Conservation (phyloP, 305 asterid species). For the Fraxinus latifolia region DNA sequence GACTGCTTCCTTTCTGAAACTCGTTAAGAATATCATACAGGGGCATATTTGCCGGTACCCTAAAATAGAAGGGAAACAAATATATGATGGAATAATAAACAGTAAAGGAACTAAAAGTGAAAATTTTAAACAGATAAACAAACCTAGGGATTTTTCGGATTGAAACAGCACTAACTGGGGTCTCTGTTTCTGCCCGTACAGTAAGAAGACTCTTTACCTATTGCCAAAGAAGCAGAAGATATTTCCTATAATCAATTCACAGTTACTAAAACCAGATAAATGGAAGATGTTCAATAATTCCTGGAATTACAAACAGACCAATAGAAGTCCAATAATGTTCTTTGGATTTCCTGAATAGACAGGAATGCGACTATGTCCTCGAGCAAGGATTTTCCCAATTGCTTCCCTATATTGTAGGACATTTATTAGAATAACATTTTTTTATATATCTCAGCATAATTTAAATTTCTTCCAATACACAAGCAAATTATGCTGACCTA, state of each 20-base stretch:
- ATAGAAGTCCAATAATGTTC: constrained; percentile 89
- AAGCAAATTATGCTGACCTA: not conserved
- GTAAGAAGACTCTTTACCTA: constrained; percentile 95
- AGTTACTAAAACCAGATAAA: constrained; percentile 1
- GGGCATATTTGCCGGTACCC: constrained; percentile 96
- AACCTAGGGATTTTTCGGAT: constrained; percentile 94
- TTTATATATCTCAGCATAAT: not conserved
- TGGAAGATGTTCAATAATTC: constrained; percentile 5
- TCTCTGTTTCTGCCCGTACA: constrained; percentile 86
- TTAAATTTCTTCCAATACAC: not conserved
- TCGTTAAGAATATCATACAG: constrained; percentile 92
- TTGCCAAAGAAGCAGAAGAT: constrained; percentile 18
- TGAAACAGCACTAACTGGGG: constrained; percentile 92
- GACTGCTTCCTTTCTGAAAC: constrained; percentile 97
- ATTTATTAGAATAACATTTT: not conserved
- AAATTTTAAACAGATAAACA: constrained; percentile 14
- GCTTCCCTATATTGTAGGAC: constrained; percentile 68
- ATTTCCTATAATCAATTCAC: constrained; percentile 13
- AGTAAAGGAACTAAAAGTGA: not conserved
- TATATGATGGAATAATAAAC: constrained; percentile 6
- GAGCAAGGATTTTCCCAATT: constrained; percentile 86
- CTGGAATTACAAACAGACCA: constrained; percentile 53
- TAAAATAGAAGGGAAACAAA: constrained; percentile 27
- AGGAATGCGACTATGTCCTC: constrained; percentile 97
- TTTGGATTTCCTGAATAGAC: constrained; percentile 77